These are phyloP conservation scores for Arthroderma uncinatum DNA, from an alignment of 2,329 filamentous ascomycete species.

Conservation along the genomic window DNA sequence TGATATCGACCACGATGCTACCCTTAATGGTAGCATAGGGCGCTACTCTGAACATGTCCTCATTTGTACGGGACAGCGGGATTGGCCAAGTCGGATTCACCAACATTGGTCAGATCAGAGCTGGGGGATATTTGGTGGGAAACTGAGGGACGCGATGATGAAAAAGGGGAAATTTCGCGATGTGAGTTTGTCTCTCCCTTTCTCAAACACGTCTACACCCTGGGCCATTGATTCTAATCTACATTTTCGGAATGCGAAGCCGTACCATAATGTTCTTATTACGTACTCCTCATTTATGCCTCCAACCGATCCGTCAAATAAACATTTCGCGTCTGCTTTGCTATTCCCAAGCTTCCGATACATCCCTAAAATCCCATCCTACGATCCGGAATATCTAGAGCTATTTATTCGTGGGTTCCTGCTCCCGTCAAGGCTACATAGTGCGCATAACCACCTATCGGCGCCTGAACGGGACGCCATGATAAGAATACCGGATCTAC, in stretches of 20 bases:
- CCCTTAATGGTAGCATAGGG: constrained; percentile 65
- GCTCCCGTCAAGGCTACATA: constrained; percentile 27
- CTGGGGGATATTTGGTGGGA: constrained; percentile 42
- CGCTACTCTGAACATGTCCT: constrained; percentile 72
- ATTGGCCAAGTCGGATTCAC: constrained; percentile 79
- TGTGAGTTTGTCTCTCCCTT: constrained; percentile 39
- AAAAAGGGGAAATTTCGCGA: constrained; percentile 55
- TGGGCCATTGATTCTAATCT: not conserved
- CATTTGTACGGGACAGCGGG: constrained; percentile 64
- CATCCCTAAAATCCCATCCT: constrained; percentile 57
- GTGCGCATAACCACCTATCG: constrained; percentile 25
- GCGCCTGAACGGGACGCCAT: constrained; percentile 22
- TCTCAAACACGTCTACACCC: not conserved
- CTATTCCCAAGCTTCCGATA: constrained; percentile 77
- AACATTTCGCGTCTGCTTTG: constrained; percentile 48
- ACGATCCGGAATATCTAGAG: constrained; percentile 43
- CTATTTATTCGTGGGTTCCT: constrained; percentile 37
- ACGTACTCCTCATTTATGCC: constrained; percentile 65
- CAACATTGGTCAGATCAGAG: constrained; percentile 52
- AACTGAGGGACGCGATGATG: constrained; percentile 59
- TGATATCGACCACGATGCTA: constrained; percentile 60
- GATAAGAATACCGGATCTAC: constrained; percentile 41
- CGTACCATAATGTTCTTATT: constrained; percentile 69
- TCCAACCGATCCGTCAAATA: constrained; percentile 22
- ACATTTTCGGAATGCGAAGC: constrained; percentile 40